These are phyloP conservation scores for Heritiera littoralis DNA, from an alignment of 345 rosid species.

Conservation along the genomic window DNA sequence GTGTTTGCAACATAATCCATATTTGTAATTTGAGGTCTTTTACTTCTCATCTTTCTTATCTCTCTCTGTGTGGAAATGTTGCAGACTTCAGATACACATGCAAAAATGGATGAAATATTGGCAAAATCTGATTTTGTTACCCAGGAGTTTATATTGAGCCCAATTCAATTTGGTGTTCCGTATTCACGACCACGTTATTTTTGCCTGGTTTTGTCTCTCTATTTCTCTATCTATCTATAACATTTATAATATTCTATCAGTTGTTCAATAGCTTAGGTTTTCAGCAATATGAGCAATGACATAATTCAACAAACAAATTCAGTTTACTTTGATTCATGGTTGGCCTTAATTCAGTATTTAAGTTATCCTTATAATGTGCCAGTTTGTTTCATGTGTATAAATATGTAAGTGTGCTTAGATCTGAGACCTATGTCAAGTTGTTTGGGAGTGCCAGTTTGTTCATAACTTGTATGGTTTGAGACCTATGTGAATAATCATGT, in stretches of 20 bases:
- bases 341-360: not conserved
- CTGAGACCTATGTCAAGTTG: conserved; percentile 3
- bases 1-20: conserved; percentile 1
- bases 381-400: not conserved
- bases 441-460: not conserved
- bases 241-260: conserved; percentile 2
- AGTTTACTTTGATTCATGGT: not conserved
- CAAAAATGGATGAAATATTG: conserved; percentile 64
- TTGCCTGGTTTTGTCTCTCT: conserved; percentile 63
- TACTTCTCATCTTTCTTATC: not conserved
- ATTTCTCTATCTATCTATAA: conserved; percentile 11
- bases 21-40: not conserved
- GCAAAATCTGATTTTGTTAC: conserved; percentile 49
- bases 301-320: not conserved
- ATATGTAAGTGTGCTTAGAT: not conserved
- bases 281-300: not conserved
- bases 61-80: conserved; percentile 15
- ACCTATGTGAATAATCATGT: not conserved
- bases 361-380: not conserved
- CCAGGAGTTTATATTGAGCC: conserved; percentile 90
- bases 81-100: conserved; percentile 70
- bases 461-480: not conserved
- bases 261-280: conserved; percentile 1
- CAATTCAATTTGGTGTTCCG: conserved; percentile 91
- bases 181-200: conserved; percentile 96